Evolutionary conservation across 2,329 filamentous ascomycete genomes (phyloP).

Genomic region (Alternaria hordeiaustralica): DNA sequence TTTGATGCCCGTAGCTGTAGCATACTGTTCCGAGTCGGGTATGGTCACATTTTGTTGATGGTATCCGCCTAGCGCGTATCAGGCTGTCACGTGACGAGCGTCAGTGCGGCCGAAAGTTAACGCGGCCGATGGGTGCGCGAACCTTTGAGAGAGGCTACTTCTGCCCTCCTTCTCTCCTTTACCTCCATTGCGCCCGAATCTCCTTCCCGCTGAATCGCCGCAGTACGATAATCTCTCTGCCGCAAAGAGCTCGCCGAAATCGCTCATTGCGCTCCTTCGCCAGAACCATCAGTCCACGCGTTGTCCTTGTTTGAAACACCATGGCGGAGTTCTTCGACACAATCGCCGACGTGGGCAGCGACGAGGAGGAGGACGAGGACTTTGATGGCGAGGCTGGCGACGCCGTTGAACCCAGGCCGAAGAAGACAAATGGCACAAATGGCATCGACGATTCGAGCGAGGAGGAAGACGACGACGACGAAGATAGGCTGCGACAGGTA

Average conservation of each 20-base stretch:
- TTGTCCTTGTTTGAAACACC: constrained; percentile 36
- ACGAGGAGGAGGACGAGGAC: constrained; percentile 49
- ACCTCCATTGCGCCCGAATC: constrained; percentile 20
- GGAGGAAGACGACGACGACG: constrained; percentile 51
- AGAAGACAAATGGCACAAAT: constrained; percentile 39
- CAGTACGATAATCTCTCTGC: constrained; percentile 12
- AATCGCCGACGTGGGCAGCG: constrained; percentile 81
- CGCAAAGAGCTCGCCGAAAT: constrained; percentile 14
- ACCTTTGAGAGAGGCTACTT: constrained; percentile 22
- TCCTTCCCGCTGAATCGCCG: constrained; percentile 23
- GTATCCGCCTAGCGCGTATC: constrained; percentile 11
- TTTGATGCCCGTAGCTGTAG: background rate
- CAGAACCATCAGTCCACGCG: constrained; percentile 24
- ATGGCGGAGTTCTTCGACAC: constrained; percentile 74
- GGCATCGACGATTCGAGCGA: constrained; percentile 48
- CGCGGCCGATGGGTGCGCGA: constrained; percentile 26
- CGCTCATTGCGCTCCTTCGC: constrained; percentile 9
- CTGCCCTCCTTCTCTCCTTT: constrained; percentile 24
- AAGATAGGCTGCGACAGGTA: constrained; percentile 43
- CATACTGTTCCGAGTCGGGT: constrained; percentile 2
- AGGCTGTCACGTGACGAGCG: constrained; percentile 15
- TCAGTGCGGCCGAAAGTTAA: constrained; percentile 26
- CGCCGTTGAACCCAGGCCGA: constrained; percentile 26
- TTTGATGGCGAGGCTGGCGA: constrained; percentile 38
- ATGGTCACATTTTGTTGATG: constrained; percentile 1